Evolutionary conservation across 768 basidiomycete genomes (phyloP), one percentile per base, ranked within the genome.

Genomic region (Hygrocybe coccinea): DNA sequence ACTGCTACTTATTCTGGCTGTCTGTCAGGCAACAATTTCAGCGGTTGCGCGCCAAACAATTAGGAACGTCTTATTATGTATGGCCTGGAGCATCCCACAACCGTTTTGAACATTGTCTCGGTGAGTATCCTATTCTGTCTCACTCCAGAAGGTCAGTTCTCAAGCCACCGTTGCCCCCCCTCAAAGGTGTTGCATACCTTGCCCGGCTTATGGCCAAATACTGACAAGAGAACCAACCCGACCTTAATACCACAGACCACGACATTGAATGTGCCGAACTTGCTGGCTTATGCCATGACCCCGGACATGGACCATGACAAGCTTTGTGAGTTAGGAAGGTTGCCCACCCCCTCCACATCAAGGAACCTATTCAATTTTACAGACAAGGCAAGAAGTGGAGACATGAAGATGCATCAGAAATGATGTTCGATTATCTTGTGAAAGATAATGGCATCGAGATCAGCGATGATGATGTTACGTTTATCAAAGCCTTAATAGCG

Each of bases 51-150:
- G 69, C 79, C 54, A 91, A 91, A 59, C 91, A 93, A 64, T 81
- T 93, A 7, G 91, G 91, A 0, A 81, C 86, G 4, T 79, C 86
- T 0, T 85, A 82, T 59, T 82, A 80, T 58, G 86, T 92, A 25
- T 92, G 86, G 81, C 82, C 85, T 0, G 80, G 87, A 1, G 91
- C 87, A 0, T 79, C 86, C 0, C 91, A 92, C 62, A 91, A 84
- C 56, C 80, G 91, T 0, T 91, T 93, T 60, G 90, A 92, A 60
- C 90, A 93, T 64, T 86, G 79, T 58, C 71, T 93, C n/a, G 90
- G 90, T 86, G 68, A 57, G 71, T 65, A 37, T 6, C 11, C 55
- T 9, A 43, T 17, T 29, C 29, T 29, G 29, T 29, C 29, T 29
- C 29, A 29, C 29, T 29, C 29, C 29, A 29, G 29, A 29, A 29